Percentiles rank a stretch among this genome's conserved stretches.
Evolutionary conservation across 257 asterid species (phyloP).

Genomic region (Przewalskia tangutica): DNA sequence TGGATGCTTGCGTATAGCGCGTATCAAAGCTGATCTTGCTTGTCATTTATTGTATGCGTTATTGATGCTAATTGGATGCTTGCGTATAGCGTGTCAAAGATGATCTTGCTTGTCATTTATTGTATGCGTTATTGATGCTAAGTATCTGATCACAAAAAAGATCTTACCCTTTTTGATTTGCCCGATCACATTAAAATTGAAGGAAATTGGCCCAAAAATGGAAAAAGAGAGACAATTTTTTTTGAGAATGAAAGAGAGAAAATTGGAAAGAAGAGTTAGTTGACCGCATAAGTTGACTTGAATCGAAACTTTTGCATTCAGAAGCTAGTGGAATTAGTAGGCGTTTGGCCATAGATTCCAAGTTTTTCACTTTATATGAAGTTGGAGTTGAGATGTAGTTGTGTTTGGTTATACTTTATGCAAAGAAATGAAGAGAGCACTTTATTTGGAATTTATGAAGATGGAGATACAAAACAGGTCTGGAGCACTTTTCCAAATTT

Average conservation of each 20-base stretch:
- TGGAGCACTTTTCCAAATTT: too few relatives aligned
- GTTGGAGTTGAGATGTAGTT: too few relatives aligned
- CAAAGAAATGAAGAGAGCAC: too few relatives aligned
- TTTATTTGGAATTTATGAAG: too few relatives aligned
- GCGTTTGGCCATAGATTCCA: too few relatives aligned
- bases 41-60: neutral
- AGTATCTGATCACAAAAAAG: neutral
- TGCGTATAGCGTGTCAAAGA: neutral
- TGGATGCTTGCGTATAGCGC: neutral
- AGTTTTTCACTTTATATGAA: too few relatives aligned
- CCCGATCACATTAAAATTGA: neutral
- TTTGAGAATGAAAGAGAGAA: neutral
- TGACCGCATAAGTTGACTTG: neutral
- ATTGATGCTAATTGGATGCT: neutral
- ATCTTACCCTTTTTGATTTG: neutral
- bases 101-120: neutral
- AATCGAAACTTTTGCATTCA: neutral
- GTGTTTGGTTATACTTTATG: too few relatives aligned
- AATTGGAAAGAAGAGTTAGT: neutral
- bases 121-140: neutral
- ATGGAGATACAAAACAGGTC: too few relatives aligned
- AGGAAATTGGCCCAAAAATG: neutral
- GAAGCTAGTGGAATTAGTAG: neutral
- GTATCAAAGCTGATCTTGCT: neutral
- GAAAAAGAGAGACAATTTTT: too few relatives aligned